Evolutionary conservation across 805 yeast genomes (phyloP).

Genomic region (Wickerhamiella dianesei): DNA sequence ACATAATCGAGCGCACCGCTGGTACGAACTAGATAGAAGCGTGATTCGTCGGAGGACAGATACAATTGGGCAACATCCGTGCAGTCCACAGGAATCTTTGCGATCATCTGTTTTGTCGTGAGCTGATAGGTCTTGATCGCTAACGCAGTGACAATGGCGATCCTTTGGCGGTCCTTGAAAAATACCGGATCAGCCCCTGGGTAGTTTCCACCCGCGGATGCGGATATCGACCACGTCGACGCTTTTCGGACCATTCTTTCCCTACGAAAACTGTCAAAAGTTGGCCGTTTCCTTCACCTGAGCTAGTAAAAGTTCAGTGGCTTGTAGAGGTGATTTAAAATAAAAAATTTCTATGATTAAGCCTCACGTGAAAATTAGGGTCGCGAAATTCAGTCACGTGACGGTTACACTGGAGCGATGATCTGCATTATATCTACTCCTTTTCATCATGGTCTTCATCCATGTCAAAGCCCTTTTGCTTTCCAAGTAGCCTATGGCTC

Average conservation of each 20-base stretch:
- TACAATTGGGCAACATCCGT: conserved; percentile 23
- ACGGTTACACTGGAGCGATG: too few species aligned
- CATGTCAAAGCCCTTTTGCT: conserved; percentile 45
- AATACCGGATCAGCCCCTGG: conserved; percentile 27
- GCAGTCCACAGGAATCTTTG: conserved; percentile 24
- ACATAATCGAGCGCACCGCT: conserved; percentile 14
- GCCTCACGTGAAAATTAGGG: not conserved
- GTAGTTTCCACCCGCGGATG: conserved; percentile 26
- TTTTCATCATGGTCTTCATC: conserved; percentile 39
- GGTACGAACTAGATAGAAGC: conserved; percentile 21
- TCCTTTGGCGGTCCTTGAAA: conserved; percentile 22
- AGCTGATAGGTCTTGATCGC: conserved; percentile 27
- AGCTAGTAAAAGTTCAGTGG: too few species aligned
- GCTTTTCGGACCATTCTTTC: conserved; percentile 1
- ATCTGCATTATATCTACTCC: not conserved
- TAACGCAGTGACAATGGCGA: conserved; percentile 27
- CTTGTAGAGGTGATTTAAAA: too few species aligned
- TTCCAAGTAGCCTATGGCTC: conserved; percentile 49
- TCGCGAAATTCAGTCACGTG: too few species aligned
- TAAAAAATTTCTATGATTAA: not conserved
- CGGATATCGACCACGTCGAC: conserved; percentile 21
- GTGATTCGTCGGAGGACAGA: conserved; percentile 17
- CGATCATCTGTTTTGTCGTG: conserved; percentile 25
- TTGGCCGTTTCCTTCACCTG: too few species aligned
- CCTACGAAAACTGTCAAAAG: not conserved